phyloP scores from a whole-genome alignment of 352 stramenopile genomes.

The Peronospora belbahrii region DNA sequence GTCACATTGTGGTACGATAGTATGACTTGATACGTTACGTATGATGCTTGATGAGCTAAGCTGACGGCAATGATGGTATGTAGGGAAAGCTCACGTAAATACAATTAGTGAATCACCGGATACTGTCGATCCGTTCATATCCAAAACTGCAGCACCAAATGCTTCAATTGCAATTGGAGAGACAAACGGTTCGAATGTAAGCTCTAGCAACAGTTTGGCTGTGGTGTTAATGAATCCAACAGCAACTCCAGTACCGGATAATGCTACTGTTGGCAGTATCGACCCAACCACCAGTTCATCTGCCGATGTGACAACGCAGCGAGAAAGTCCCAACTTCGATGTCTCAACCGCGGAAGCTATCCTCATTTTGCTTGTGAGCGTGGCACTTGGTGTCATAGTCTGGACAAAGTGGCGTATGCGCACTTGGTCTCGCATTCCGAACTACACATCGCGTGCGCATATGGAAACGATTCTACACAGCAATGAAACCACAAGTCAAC shows the following conservation, averaged over 20 bases:
- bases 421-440: slow-evolving; percentile 47
- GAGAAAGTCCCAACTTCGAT: slow-evolving; percentile 16
- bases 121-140: not conserved
- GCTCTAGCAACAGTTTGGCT: slow-evolving; percentile 9
- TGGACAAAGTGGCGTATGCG: slow-evolving; percentile 46
- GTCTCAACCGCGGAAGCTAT: slow-evolving; percentile 50
- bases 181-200: slow-evolving; percentile 4
- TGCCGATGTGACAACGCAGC: not conserved
- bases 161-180: slow-evolving; percentile 1
- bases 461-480: slow-evolving; percentile 19
- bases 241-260: slow-evolving; percentile 5
- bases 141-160: slow-evolving; percentile 2
- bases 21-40: not conserved
- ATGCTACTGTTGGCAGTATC: not conserved
- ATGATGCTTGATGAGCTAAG: not conserved
- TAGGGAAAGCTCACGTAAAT: slow-evolving; percentile 17
- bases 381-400: slow-evolving; percentile 43
- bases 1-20: slow-evolving; percentile 48
- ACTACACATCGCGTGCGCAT: slow-evolving; percentile 17
- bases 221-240: slow-evolving; percentile 11
- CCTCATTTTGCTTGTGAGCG: slow-evolving; percentile 42
- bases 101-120: slow-evolving; percentile 2
- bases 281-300: slow-evolving; percentile 4
- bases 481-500: slow-evolving; percentile 5
- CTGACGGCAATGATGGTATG: not conserved